These are phyloP conservation scores for Paramarasmius palmivorus DNA, from an alignment of 1,284 basidiomycete species.

Conservation along the genomic window DNA sequence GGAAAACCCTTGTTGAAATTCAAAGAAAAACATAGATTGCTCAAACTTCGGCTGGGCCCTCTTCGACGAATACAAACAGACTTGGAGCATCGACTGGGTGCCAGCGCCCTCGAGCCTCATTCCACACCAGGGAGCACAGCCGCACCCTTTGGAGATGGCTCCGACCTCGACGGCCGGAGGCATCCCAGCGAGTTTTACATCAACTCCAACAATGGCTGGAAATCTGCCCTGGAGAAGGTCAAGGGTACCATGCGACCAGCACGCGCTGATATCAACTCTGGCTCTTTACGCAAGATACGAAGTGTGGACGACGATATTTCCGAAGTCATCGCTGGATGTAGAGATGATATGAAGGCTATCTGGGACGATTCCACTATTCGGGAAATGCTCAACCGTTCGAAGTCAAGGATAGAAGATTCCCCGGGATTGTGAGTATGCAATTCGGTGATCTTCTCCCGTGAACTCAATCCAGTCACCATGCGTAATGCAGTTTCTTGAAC, in stretches of 20 bases:
- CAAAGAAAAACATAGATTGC: constrained; percentile 59
- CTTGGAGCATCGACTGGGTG: constrained; percentile 60
- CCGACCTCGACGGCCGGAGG: constrained; percentile 28
- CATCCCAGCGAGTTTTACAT: constrained; percentile 48
- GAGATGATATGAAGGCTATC: constrained; percentile 62
- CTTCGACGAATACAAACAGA: constrained; percentile 58
- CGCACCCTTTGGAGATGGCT: constrained; percentile 29
- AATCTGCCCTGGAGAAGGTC: constrained; percentile 54
- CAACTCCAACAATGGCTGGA: constrained; percentile 63
- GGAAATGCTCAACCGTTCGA: constrained; percentile 51
- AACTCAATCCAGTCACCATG: background rate
- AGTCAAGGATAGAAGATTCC: constrained; percentile 57
- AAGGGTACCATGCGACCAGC: constrained; percentile 19
- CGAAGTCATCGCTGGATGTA: constrained; percentile 58
- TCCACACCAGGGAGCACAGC: constrained; percentile 35
- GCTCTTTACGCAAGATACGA: constrained; percentile 28
- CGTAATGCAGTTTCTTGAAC: constrained; percentile 48
- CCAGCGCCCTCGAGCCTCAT: constrained; percentile 50
- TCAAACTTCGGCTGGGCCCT: constrained; percentile 58
- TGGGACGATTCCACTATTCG: constrained; percentile 64
- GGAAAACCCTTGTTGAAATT: constrained; percentile 46
- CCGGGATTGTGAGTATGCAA: constrained; percentile 63
- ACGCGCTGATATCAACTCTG: constrained; percentile 15
- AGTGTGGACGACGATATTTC: constrained; percentile 54
- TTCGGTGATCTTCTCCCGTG: constrained; percentile 2